Evolutionary conservation across 2,329 filamentous ascomycete genomes (phyloP).

Genomic region (Talaromyces islandicus): DNA sequence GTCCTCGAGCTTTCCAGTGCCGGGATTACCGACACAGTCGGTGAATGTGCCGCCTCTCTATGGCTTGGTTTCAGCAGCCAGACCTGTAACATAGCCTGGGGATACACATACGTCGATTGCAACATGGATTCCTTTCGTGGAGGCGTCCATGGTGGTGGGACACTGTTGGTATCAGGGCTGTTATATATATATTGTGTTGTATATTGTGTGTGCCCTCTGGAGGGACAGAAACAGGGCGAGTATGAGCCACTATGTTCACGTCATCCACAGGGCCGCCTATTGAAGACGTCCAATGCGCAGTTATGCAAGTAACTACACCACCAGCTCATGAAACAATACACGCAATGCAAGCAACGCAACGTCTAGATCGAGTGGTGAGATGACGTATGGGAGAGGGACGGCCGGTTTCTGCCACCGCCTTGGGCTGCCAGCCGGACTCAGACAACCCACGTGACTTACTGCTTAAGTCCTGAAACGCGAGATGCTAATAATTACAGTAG

Average conservation of each 20-base stretch:
- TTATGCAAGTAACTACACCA: neutral
- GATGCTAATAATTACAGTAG: too few species aligned
- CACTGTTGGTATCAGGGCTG: neutral
- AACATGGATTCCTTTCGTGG: constrained; percentile 11
- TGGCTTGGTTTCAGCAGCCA: constrained; percentile 5
- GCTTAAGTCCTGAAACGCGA: too few species aligned
- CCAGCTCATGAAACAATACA: neutral
- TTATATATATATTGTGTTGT: neutral
- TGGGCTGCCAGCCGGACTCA: neutral
- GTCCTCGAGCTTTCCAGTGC: constrained; percentile 60
- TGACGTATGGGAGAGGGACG: constrained; percentile 1
- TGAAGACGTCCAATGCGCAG: neutral
- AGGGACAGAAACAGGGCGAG: neutral
- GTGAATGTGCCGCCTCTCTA: constrained; percentile 15
- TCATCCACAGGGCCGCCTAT: neutral
- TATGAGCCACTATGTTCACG: neutral
- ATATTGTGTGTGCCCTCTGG: neutral
- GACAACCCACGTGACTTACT: neutral
- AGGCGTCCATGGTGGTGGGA: constrained; percentile 1
- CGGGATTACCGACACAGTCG: constrained; percentile 37
- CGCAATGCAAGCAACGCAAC: neutral
- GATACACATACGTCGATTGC: constrained; percentile 12
- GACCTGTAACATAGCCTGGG: neutral
- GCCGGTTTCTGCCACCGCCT: constrained; percentile 8
- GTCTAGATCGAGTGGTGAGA: neutral